Base-by-base conservation (phyloP, 2,329 filamentous ascomycete genomes). In the Ophiostoma sp. region DNA sequence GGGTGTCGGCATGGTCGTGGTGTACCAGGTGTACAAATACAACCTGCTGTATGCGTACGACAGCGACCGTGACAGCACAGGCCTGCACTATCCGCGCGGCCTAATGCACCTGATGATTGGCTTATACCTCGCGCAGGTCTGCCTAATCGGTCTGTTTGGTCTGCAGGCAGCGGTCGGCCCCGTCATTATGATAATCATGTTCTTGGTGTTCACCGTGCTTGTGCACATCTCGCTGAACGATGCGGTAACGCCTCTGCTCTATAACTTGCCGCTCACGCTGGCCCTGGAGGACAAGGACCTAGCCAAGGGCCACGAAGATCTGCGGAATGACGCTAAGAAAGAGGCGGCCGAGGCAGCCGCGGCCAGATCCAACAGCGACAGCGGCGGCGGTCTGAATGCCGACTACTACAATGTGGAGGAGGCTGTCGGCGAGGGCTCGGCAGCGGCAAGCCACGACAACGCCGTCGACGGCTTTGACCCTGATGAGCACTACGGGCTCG, bases 11-110 rank as follows among this genome's bases (percentile, higher is more conserved):
- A 85, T 97, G 71, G 85, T 82, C 58, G 80, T 96, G 65, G 91
- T 96, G 80, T 95, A 96, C 77, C 82, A 92, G 66, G 90, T 91
- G 67, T 96, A 93, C 80, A 86, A 90, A 49, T 96, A 97, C 83
- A 93, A 94, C 78, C 78, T 97, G 67, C 82, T 97, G 36, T 97
- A 91, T 76, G 90, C 95, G 14, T 89, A 87, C 64, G 89, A 93
- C 72, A 85, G 89, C 12, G 82, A 87, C 71, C 87, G 96, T 71
- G 93, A 98, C 75, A 97, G 93, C 64, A 92, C 92, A 74, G 94
- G 95, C 65, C 87, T 94, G 36, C 88, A 92, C 74, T 98, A 97
- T 76, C 90, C 92, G 1, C 90, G 92, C 38, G 93, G 92, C 5
- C 83, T 98, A 60, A 92, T 97, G 81, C 93, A 98, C 71, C 84